Base-by-base conservation (phyloP, 2,329 filamentous ascomycete genomes). In the Graphilbum fragrans region DNA sequence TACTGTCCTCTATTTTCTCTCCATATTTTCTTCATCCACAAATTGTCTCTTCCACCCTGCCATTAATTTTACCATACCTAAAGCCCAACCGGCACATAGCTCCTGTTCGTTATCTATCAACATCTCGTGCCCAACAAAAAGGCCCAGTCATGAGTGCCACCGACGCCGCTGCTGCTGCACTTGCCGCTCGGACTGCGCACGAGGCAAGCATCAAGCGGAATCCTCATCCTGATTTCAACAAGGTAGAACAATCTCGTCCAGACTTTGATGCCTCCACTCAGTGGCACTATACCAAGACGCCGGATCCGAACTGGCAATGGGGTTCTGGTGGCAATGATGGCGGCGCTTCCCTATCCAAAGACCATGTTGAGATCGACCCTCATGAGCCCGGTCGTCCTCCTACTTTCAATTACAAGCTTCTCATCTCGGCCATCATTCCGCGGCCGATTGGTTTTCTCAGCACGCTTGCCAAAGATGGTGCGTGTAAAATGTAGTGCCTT, bases 351-450 rank as follows among this genome's bases (percentile, higher is more conserved):
- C 42, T 43, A 29, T 44, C 36, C 41, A 73, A 76, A 45, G 58
- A 53, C 2, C 85, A 94, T 62, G 61, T 90, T 49, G 66, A 79
- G 54, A 94, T 95, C 52, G 81, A 94, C 59, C 88, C 88, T 0
- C 78, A 88, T 57, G 80, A 71, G 42, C 65, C 77, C 22, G 83
- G 79, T 25, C 74, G 88, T 1, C 70, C 77, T 0, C 62, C 75
- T 0, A 63, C 67, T 1, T 77, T 74, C 63, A 95, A 95, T 70
- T 95, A 96, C 73, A 94, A 94, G 63, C 74, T 95, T 14, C 68
- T 95, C 46, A 94, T 95, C 59, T 84, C 78, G 17, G 78, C 77
- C 48, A 76, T 95, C 50, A 72, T 87, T 16, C 90, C 90, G 1
- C 76, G 90, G 12, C 90, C 90, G 12, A 81, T 95, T 55, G 76